Evolutionary conservation across 371 early-diverging fungal genomes (phyloP), one percentile per base, ranked within the genome.

Genomic region (Choanephora cucurbitarum): DNA sequence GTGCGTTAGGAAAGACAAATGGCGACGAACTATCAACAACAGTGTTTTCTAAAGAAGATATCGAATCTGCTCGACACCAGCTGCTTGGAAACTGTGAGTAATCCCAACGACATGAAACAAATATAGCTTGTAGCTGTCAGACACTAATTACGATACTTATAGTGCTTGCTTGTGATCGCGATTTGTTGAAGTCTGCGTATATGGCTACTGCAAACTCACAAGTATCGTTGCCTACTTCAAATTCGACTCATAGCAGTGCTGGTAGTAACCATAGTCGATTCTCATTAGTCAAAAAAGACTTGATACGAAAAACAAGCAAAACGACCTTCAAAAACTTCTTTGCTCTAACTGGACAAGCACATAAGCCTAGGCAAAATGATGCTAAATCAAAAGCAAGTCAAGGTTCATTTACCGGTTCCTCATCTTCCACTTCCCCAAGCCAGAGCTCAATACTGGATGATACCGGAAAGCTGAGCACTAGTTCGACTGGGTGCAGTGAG

Each of bases 61-160:
- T 8, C 15, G 32, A 62, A 37, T 34, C 31, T 22, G 62, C 62
- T 5, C 62, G 48, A 37, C 52, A 52, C 9, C 57, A 52, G 32
- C 31, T 62, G 11, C 52, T 62, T 52, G 62, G 62, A n/a, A 62
- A 62, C 19, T 48, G 62, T 62, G 45, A 52, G 62, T 52, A 24
- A 1, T 17, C 17, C 42, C 0, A 22, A 45, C 23, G 28, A 28
- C 28, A 28, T 28, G 7, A 28, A 28, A 28, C 7, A 28, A 28
- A 28, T 5, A 28, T 3, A 28, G 28, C 3, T 3, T 28, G 28
- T 8, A 13, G 17, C 39, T n/a, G n/a, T n/a, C n/a, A 46, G 4
- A 32, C 18, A 14, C 31, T 14, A 8, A 8, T 44, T 7, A 34
- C 10, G 7, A 15, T 50, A 18, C 18, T 17, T 2, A 8, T 41